phyloP scores from a whole-genome alignment of 805 yeast species.

The Zygosaccharomyces lentus region DNA sequence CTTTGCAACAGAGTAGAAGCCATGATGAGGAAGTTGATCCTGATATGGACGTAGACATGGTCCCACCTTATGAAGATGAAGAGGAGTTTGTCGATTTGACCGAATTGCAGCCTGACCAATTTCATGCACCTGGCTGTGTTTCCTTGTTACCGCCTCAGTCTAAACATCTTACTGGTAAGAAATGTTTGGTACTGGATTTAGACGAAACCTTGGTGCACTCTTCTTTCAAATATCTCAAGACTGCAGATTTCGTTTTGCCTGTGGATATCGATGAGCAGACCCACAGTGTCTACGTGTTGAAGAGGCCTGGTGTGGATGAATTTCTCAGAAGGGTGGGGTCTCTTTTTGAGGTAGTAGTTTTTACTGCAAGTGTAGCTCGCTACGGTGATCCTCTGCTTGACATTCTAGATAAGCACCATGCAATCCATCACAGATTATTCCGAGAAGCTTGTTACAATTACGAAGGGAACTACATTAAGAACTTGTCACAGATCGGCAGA shows the following conservation, averaged over 20 bases:
- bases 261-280: constrained; percentile 91
- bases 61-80: constrained; percentile 24
- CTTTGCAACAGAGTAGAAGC: constrained; percentile 12
- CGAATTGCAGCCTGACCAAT: constrained; percentile 67
- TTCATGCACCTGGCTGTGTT: constrained; percentile 59
- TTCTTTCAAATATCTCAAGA: constrained; percentile 82
- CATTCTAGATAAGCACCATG: constrained; percentile 68
- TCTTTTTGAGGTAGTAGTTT: constrained; percentile 89
- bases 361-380: constrained; percentile 92
- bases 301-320: constrained; percentile 97
- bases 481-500: constrained; percentile 89
- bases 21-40: constrained; percentile 23
- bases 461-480: constrained; percentile 93
- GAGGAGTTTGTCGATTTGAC: constrained; percentile 54
- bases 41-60: constrained; percentile 21
- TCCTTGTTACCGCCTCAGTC: constrained; percentile 54
- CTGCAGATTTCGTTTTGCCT: constrained; percentile 95
- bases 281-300: constrained; percentile 93
- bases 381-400: constrained; percentile 95
- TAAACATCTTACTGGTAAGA: constrained; percentile 51
- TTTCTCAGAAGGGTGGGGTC: constrained; percentile 79
- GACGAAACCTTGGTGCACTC: constrained; percentile 97
- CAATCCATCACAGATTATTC: constrained; percentile 86
- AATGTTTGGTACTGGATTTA: constrained; percentile 85
- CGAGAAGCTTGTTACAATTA: constrained; percentile 91